These are phyloP conservation scores for Lasiodiplodia sp. DNA, from an alignment of 2,329 filamentous ascomycete species.

Conservation along the genomic window DNA sequence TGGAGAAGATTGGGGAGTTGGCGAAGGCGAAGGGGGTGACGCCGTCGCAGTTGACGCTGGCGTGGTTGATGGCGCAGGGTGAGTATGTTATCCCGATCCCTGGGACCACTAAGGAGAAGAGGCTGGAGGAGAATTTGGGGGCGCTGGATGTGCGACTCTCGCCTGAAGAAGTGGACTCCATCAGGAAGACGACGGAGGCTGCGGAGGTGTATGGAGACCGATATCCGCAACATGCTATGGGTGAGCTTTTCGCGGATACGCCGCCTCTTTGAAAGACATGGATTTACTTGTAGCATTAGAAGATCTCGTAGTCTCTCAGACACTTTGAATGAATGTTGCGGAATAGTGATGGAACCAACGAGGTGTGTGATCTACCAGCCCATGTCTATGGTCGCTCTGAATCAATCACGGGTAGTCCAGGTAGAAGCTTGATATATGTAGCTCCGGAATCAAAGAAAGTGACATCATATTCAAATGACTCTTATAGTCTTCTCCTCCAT, in stretches of 20 bases:
- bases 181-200: slow-evolving; percentile 38
- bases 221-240: slow-evolving; percentile 40
- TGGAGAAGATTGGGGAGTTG: slow-evolving; percentile 40
- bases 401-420: no score
- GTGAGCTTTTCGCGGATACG: not conserved
- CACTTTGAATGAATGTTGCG: no score
- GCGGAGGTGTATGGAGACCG: slow-evolving; percentile 53
- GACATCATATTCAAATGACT: no score
- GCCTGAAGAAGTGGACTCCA: slow-evolving; percentile 39
- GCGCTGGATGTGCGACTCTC: slow-evolving; percentile 39
- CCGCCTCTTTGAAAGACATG: no score
- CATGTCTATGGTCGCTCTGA: no score
- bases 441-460: no score
- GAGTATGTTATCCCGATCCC: slow-evolving; percentile 63
- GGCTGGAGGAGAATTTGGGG: slow-evolving; percentile 43
- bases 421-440: no score
- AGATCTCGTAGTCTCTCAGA: no score
- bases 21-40: slow-evolving; percentile 61
- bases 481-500: no score
- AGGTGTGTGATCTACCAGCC: no score
- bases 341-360: no score
- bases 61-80: slow-evolving; percentile 50
- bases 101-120: slow-evolving; percentile 47
- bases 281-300: no score
- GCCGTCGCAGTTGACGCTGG: slow-evolving; percentile 62